These are phyloP conservation scores for Euphorbia lathyris DNA, from an alignment of 345 rosid species.

Conservation along the genomic window DNA sequence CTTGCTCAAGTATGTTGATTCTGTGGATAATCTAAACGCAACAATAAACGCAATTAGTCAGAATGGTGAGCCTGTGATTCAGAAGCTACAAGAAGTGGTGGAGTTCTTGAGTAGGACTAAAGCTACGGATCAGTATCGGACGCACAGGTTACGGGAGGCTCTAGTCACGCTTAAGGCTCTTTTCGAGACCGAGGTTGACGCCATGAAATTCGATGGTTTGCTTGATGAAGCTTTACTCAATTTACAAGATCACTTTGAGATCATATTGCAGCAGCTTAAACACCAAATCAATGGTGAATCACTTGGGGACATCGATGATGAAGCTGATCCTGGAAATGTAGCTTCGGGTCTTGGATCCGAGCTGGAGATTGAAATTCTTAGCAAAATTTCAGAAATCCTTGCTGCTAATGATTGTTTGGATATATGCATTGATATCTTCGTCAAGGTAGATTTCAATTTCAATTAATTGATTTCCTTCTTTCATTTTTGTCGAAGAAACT, in stretches of 20 bases:
- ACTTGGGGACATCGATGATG: conserved; percentile 15
- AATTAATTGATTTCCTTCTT: background rate
- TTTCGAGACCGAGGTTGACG: conserved; percentile 51
- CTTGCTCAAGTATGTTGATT: conserved; percentile 40
- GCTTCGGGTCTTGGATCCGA: conserved; percentile 44
- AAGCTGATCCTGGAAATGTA: conserved; percentile 7
- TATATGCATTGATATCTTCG: conserved; percentile 57
- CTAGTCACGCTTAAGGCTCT: conserved; percentile 51
- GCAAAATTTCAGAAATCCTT: conserved; percentile 43
- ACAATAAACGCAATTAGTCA: conserved; percentile 36
- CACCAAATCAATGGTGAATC: conserved; percentile 39
- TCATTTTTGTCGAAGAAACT: too few relatives aligned
- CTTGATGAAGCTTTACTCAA: conserved; percentile 59
- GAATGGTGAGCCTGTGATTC: conserved; percentile 57
- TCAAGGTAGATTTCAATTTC: conserved; percentile 36
- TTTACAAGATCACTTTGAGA: conserved; percentile 56
- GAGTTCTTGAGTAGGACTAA: conserved; percentile 77
- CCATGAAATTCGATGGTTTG: conserved; percentile 62
- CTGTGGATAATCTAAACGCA: conserved; percentile 40
- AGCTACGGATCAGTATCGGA: conserved; percentile 48
- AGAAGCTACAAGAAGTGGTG: conserved; percentile 68
- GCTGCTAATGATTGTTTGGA: conserved; percentile 63
- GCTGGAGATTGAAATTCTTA: conserved; percentile 42
- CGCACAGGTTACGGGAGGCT: conserved; percentile 50
- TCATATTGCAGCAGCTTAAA: conserved; percentile 38